These are phyloP conservation scores for Pseudogymnoascus verrucosus DNA, from an alignment of 2,329 filamentous ascomycete species.

Conservation along the genomic window DNA sequence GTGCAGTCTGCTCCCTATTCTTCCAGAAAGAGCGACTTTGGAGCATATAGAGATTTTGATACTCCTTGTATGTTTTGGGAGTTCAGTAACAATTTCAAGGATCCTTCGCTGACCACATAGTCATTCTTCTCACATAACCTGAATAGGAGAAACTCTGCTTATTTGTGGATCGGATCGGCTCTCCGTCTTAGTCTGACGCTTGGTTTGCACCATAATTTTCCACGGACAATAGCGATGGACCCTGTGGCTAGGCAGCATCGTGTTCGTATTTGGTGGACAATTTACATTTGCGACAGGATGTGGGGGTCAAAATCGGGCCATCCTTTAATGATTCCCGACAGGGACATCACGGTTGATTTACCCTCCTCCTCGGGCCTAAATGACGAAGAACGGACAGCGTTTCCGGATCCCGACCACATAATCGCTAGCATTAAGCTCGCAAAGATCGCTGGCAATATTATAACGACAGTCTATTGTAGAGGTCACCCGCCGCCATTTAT, in stretches of 20 bases:
- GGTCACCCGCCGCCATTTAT: neutral
- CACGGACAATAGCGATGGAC: constrained; percentile 30
- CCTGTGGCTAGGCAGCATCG: constrained; percentile 32
- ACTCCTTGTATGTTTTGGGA: constrained; percentile 32
- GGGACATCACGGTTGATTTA: constrained; percentile 38
- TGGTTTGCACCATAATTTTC: constrained; percentile 35
- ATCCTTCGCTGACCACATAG: constrained; percentile 21
- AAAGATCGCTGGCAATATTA: constrained; percentile 27
- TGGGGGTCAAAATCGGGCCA: constrained; percentile 42
- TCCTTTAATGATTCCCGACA: constrained; percentile 40
- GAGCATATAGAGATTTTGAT: constrained; percentile 37
- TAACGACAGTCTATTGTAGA: constrained; percentile 13
- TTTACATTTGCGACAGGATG: constrained; percentile 39
- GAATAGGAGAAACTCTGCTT: constrained; percentile 38
- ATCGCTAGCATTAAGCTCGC: constrained; percentile 34
- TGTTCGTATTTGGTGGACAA: constrained; percentile 36
- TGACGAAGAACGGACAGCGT: constrained; percentile 23
- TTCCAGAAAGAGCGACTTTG: constrained; percentile 35
- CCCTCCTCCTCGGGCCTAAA: constrained; percentile 31
- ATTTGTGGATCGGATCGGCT: constrained; percentile 36
- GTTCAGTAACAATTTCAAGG: neutral
- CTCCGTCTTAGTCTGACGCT: constrained; percentile 34
- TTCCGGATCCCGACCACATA: constrained; percentile 32
- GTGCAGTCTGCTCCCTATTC: constrained; percentile 31
- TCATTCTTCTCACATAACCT: constrained; percentile 37